Conservation (phyloP, 257 asterid species). For the Capsicum chinense region DNA sequence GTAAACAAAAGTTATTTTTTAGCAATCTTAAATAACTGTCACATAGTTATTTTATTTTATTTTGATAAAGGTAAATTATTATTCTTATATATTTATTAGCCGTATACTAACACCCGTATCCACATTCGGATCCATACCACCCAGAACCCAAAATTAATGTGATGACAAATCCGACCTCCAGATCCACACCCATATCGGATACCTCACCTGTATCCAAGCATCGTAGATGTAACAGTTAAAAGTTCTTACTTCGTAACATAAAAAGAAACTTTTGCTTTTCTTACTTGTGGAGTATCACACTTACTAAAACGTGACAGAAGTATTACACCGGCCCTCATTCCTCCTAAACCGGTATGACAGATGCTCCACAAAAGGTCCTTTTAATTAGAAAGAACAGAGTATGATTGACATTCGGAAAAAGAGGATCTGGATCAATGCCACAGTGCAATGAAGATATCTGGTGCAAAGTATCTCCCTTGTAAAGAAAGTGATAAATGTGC, state of each 20-base stretch:
- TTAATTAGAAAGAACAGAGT: background rate
- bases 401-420: slow-evolving; percentile 4
- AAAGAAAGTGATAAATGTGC: background rate
- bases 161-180: background rate
- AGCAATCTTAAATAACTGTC: too few relatives aligned
- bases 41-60: too few relatives aligned
- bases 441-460: background rate
- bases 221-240: background rate
- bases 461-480: slow-evolving; percentile 15
- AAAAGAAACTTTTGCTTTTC: background rate
- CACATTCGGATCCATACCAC: background rate
- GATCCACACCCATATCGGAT: background rate
- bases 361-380: background rate
- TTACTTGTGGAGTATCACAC: background rate
- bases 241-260: background rate
- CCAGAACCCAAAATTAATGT: background rate
- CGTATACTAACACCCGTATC: background rate
- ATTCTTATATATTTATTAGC: slow-evolving; percentile 15
- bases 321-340: background rate
- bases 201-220: background rate
- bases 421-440: slow-evolving; percentile 10
- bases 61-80: background rate
- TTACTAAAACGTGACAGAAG: slow-evolving; percentile 10
- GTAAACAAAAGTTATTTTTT: background rate
- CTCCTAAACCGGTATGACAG: slow-evolving; percentile 17